Percentiles rank a stretch among this genome's conserved stretches.
These are phyloP conservation scores for Multifurca ochricompacta DNA, from an alignment of 768 basidiomycete species.

Conservation along the genomic window DNA sequence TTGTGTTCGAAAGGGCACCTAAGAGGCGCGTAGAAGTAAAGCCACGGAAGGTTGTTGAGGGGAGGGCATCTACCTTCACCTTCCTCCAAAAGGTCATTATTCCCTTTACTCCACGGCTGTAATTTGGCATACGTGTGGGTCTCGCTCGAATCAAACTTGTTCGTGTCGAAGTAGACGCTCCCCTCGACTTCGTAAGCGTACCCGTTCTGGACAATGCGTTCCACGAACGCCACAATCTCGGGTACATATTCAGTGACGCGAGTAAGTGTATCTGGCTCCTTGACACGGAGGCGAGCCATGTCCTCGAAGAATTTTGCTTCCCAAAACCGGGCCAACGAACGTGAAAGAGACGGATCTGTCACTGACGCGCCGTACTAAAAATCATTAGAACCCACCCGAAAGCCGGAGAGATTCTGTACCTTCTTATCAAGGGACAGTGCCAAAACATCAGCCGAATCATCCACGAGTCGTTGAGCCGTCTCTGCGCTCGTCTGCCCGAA, in stretches of 20 bases:
- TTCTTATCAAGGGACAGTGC: conserved; percentile 65
- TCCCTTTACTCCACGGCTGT: conserved; percentile 94
- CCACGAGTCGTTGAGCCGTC: conserved; percentile 51
- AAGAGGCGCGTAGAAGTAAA: neutral
- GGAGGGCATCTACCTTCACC: conserved; percentile 62
- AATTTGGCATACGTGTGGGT: conserved; percentile 88
- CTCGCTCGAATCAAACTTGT: conserved; percentile 66
- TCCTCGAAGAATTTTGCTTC: conserved; percentile 86
- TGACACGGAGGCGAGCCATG: conserved; percentile 83
- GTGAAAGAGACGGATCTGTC: conserved; percentile 80
- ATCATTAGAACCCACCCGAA: conserved; percentile 7
- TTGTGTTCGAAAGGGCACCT: conserved; percentile 52
- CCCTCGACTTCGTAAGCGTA: conserved; percentile 72
- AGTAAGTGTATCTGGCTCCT: conserved; percentile 83
- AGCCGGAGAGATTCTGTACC: conserved; percentile 34
- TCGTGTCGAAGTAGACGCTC: conserved; percentile 89
- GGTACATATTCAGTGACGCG: conserved; percentile 97
- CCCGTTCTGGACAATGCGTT: conserved; percentile 78
- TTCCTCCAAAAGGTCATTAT: conserved; percentile 80
- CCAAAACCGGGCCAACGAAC: conserved; percentile 78
- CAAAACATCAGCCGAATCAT: conserved; percentile 71
- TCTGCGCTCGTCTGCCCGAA: conserved; percentile 35
- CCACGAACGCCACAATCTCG: conserved; percentile 86
- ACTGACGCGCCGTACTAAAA: conserved; percentile 68
- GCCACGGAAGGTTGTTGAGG: neutral